These are phyloP conservation scores for Chlorociboria aeruginascens DNA, from an alignment of 495 filamentous ascomycete genomes.

Conservation along the genomic window DNA sequence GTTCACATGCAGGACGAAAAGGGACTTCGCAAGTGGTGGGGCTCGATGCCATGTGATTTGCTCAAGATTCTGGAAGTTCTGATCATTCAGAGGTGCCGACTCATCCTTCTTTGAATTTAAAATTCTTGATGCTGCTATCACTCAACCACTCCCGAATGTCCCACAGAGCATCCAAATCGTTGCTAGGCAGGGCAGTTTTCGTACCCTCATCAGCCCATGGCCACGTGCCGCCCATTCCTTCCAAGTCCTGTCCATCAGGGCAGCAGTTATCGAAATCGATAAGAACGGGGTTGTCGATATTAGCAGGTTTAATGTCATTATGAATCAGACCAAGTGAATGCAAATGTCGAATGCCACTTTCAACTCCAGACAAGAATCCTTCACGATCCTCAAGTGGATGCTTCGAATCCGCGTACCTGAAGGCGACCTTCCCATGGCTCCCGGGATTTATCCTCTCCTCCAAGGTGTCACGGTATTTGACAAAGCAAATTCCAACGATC, in stretches of 20 bases:
- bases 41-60: too few relatives aligned
- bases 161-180: conserved; percentile 1
- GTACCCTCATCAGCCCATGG: neutral
- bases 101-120: too few relatives aligned
- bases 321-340: conserved; percentile 17
- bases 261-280: conserved; percentile 14
- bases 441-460: conserved; percentile 7
- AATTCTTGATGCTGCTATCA: too few relatives aligned
- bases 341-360: conserved; percentile 14
- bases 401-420: too few relatives aligned
- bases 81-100: too few relatives aligned
- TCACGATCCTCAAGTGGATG: neutral
- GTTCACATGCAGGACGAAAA: too few relatives aligned
- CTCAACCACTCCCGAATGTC: too few relatives aligned
- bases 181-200: neutral
- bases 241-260: neutral
- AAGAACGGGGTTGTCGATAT: conserved; percentile 15
- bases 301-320: conserved; percentile 19
- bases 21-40: too few relatives aligned
- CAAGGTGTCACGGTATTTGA: conserved; percentile 10
- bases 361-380: neutral
- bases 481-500: conserved; percentile 16
- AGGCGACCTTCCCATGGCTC: neutral
- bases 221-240: neutral
- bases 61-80: too few relatives aligned